Evolutionary conservation across 2,329 filamentous ascomycete species (phyloP).

Genomic region (Colletotrichum sojae): DNA sequence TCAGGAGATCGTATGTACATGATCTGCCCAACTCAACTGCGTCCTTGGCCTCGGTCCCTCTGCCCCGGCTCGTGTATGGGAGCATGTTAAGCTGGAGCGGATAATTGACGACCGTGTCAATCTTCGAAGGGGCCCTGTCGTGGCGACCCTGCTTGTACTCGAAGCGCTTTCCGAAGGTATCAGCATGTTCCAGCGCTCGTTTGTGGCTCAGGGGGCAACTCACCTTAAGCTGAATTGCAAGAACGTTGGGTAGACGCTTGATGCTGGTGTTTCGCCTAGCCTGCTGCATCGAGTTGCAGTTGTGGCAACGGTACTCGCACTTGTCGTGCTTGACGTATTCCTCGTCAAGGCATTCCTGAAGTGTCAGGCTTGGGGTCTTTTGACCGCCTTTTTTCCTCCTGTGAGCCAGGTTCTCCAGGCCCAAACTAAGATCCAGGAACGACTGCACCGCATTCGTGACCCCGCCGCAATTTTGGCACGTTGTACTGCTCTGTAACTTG

Average conservation of each 20-base stretch:
- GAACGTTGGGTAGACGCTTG: slow-evolving; percentile 86
- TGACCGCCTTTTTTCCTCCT: slow-evolving; percentile 72
- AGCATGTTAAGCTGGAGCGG: slow-evolving; percentile 90
- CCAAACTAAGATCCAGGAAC: slow-evolving; percentile 90
- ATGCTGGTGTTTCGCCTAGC: slow-evolving; percentile 89
- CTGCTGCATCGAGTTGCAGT: slow-evolving; percentile 82
- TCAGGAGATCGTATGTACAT: slow-evolving; percentile 88
- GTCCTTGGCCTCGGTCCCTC: slow-evolving; percentile 64
- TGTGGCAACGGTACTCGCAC: slow-evolving; percentile 89
- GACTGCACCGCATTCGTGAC: slow-evolving; percentile 88
- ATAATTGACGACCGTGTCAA: slow-evolving; percentile 89
- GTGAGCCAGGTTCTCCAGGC: slow-evolving; percentile 82
- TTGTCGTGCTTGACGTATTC: slow-evolving; percentile 91
- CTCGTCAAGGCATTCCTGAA: slow-evolving; percentile 84
- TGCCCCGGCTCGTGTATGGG: slow-evolving; percentile 83
- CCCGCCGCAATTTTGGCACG: slow-evolving; percentile 88
- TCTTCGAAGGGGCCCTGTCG: slow-evolving; percentile 83
- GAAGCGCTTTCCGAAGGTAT: slow-evolving; percentile 66
- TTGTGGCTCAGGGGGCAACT: slow-evolving; percentile 38
- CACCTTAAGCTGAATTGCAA: slow-evolving; percentile 95
- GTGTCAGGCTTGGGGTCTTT: slow-evolving; percentile 64
- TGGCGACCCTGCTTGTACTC: slow-evolving; percentile 78
- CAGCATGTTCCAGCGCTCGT: neutral
- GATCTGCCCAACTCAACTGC: slow-evolving; percentile 71
- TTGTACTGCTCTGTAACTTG: slow-evolving; percentile 90